Evolutionary conservation across 2,329 filamentous ascomycete genomes (phyloP).

Genomic region (Talaromyces sp.): DNA sequence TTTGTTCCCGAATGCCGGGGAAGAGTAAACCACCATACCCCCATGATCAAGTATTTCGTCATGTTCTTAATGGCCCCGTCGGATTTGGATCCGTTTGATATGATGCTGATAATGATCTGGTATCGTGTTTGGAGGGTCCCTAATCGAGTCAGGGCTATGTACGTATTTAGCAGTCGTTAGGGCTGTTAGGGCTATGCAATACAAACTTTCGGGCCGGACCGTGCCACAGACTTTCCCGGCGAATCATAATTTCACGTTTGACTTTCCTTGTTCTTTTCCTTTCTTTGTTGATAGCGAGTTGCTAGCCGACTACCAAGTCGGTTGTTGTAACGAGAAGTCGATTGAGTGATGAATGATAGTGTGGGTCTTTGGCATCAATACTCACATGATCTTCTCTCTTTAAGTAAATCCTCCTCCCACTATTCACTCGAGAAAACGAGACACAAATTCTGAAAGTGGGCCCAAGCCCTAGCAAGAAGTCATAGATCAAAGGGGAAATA

Average conservation of each 20-base stretch:
- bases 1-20: neutral
- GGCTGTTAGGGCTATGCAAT: neutral
- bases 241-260: neutral
- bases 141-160: constrained; percentile 1
- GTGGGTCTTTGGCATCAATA: neutral
- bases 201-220: constrained; percentile 1
- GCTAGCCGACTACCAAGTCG: neutral
- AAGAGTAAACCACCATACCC: neutral
- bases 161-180: neutral
- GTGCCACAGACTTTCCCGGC: neutral
- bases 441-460: neutral
- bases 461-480: neutral
- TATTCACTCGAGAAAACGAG: neutral
- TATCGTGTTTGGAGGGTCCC: neutral
- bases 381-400: neutral
- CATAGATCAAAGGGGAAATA: neutral
- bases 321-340: neutral
- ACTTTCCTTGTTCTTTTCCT: neutral
- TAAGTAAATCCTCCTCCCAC: neutral
- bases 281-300: neutral
- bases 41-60: neutral
- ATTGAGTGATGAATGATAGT: neutral
- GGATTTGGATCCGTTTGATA: neutral
- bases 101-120: neutral
- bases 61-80: neutral